A percentile compares a stretch with the other conserved stretches of the same genome.
phyloP scores from a whole-genome alignment of 1,284 basidiomycete species.

The Laetiporus sulphureus region DNA sequence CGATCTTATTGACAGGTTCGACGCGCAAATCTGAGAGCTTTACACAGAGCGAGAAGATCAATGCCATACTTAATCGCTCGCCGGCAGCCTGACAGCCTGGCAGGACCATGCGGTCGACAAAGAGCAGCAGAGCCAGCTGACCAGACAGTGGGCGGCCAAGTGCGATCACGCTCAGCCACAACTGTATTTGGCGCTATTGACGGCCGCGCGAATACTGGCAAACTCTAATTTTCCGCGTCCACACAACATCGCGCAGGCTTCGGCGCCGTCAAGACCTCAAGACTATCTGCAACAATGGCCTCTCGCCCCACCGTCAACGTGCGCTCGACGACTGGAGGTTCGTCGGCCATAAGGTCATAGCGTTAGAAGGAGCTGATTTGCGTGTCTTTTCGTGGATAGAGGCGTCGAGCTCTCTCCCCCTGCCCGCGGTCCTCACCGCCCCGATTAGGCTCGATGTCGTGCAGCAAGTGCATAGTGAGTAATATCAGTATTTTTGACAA shows the following conservation, averaged over 20 bases:
- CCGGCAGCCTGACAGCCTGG: too few species aligned
- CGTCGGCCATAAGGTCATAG: slow-evolving; percentile 18
- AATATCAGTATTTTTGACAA: not conserved
- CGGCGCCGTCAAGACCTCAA: slow-evolving; percentile 27
- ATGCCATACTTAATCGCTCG: too few species aligned
- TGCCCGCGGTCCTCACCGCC: slow-evolving; percentile 96
- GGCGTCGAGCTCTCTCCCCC: slow-evolving; percentile 84
- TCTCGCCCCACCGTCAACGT: slow-evolving; percentile 87
- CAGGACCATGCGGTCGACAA: too few species aligned
- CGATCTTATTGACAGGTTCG: too few species aligned
- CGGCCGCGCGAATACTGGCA: slow-evolving; percentile 20
- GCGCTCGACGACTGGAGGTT: slow-evolving; percentile 70
- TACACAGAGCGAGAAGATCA: too few species aligned
- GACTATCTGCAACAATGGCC: slow-evolving; percentile 55
- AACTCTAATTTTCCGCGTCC: slow-evolving; percentile 26
- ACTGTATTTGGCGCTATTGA: slow-evolving; percentile 15
- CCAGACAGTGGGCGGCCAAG: too few species aligned
- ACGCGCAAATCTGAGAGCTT: too few species aligned
- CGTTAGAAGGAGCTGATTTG: slow-evolving; percentile 5
- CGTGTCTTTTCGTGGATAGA: slow-evolving; percentile 38
- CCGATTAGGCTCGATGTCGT: slow-evolving; percentile 99
- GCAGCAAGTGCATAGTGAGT: slow-evolving; percentile 96
- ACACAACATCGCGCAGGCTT: slow-evolving; percentile 17
- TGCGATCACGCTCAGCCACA: too few species aligned
- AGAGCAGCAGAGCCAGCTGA: too few species aligned